phyloP scores from a whole-genome alignment of 1,139 yeast genomes.

The Suzukiozyma palmioleophila region DNA sequence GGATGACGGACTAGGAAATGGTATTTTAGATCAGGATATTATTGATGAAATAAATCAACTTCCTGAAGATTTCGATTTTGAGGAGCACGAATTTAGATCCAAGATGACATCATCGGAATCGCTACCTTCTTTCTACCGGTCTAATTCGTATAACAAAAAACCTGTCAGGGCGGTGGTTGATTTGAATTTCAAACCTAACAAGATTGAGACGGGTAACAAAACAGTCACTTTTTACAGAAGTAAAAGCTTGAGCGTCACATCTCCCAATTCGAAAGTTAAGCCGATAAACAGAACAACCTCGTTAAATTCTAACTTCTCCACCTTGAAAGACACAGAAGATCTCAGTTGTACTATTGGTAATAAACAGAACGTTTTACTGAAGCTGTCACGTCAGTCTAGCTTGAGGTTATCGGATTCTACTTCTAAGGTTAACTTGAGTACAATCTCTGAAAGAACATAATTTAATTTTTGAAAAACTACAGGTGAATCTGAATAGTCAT shows the following conservation, averaged over 20 bases:
- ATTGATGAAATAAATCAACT: conserved; percentile 53
- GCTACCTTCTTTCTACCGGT: conserved; percentile 18
- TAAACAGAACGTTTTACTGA: no score
- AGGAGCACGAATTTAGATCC: conserved; percentile 21
- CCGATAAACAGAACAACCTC: conserved; percentile 28
- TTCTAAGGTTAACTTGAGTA: not conserved
- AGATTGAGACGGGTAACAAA: conserved; percentile 45
- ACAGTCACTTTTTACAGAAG: conserved; percentile 52
- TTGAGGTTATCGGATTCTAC: not conserved
- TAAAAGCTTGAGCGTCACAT: conserved; percentile 8
- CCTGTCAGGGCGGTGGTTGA: conserved; percentile 29
- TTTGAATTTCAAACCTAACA: conserved; percentile 29
- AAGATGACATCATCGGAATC: conserved; percentile 7
- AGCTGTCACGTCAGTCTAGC: no score
- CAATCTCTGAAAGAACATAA: not conserved
- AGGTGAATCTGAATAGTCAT: not conserved
- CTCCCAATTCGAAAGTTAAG: conserved; percentile 13
- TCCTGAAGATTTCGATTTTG: conserved; percentile 59
- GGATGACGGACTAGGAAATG: conserved; percentile 10
- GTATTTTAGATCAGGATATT: conserved; percentile 30
- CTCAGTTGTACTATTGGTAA: no score
- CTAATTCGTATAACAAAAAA: conserved; percentile 36
- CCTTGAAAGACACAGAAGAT: conserved; percentile 4
- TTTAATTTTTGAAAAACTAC: conserved; percentile 2
- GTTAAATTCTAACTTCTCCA: conserved; percentile 23